A percentile compares a stretch with the other conserved stretches of the same genome.
Conservation (phyloP, 2,329 filamentous ascomycete species). For the Hymenotorrendiella dingleyae region DNA sequence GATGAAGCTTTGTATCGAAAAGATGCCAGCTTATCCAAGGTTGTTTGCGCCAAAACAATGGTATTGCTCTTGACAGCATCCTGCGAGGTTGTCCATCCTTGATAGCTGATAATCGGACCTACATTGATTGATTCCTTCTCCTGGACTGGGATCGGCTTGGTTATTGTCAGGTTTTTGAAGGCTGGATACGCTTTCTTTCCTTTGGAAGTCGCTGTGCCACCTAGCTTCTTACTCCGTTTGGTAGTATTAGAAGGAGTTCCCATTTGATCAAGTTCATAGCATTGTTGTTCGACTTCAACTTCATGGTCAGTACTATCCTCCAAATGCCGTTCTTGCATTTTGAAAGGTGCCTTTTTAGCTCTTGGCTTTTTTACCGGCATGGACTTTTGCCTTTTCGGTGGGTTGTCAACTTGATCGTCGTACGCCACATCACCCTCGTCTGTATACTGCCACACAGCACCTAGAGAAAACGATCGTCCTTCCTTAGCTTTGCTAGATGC, state of each 20-base stretch:
- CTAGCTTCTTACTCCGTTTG: slow-evolving; percentile 9
- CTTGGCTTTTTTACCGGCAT: slow-evolving; percentile 11
- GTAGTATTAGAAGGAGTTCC: slow-evolving; percentile 11
- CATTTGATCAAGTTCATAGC: slow-evolving; percentile 9
- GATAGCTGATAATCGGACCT: slow-evolving; percentile 13
- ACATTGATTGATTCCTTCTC: slow-evolving; percentile 1
- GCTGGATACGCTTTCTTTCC: slow-evolving; percentile 8
- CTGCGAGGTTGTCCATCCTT: slow-evolving; percentile 26
- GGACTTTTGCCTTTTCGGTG: slow-evolving; percentile 16
- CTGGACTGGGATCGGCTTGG: slow-evolving; percentile 15
- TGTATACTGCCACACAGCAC: slow-evolving; percentile 13
- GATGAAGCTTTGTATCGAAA: slow-evolving; percentile 13
- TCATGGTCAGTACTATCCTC: not conserved
- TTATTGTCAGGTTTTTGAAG: slow-evolving; percentile 20
- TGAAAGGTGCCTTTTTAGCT: slow-evolving; percentile 3
- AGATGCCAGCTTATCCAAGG: slow-evolving; percentile 23
- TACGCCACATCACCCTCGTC: slow-evolving; percentile 14
- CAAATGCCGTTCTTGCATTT: not conserved
- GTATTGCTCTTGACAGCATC: slow-evolving; percentile 17
- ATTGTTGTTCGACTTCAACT: not conserved
- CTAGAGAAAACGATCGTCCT: slow-evolving; percentile 11
- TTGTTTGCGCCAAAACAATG: slow-evolving; percentile 19
- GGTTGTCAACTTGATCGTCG: slow-evolving; percentile 2
- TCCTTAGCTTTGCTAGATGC: slow-evolving; percentile 4
- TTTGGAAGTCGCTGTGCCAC: slow-evolving; percentile 3